Evolutionary conservation across 2,329 filamentous ascomycete genomes (phyloP).

Genomic region (Verticillium longisporum): DNA sequence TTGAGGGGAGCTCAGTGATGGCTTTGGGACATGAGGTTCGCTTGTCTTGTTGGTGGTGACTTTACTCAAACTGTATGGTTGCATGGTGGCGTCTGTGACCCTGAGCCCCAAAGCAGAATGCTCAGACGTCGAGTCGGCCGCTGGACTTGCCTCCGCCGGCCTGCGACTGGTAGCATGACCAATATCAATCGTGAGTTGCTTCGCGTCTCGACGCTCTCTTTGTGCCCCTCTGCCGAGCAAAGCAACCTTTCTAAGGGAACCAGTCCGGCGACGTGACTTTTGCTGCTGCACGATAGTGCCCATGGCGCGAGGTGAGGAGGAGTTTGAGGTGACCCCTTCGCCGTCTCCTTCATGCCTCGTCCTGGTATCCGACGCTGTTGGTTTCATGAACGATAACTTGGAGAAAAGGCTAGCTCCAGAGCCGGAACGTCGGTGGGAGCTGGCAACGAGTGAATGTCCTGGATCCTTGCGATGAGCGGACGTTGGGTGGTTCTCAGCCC

Average conservation of each 20-base stretch:
- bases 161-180: constrained; percentile 17
- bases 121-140: constrained; percentile 2
- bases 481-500: background rate
- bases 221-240: constrained; percentile 68
- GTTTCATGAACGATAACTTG: constrained; percentile 61
- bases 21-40: constrained; percentile 10
- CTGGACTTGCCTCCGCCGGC: background rate
- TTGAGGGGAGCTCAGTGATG: constrained; percentile 14
- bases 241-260: constrained; percentile 81
- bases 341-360: constrained; percentile 19
- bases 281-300: constrained; percentile 30
- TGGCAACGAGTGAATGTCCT: background rate
- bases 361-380: constrained; percentile 21
- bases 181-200: constrained; percentile 35
- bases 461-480: background rate
- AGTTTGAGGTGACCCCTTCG: constrained; percentile 18
- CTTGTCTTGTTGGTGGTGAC: constrained; percentile 30
- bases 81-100: constrained; percentile 32
- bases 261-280: constrained; percentile 63
- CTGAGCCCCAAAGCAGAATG: constrained; percentile 36
- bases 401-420: constrained; percentile 60
- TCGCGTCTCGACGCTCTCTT: constrained; percentile 49
- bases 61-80: constrained; percentile 24
- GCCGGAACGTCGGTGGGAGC: constrained; percentile 20
- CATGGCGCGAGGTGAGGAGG: constrained; percentile 18